phyloP scores from a whole-genome alignment of 495 filamentous ascomycete genomes.

The Oidiodendron maius region DNA sequence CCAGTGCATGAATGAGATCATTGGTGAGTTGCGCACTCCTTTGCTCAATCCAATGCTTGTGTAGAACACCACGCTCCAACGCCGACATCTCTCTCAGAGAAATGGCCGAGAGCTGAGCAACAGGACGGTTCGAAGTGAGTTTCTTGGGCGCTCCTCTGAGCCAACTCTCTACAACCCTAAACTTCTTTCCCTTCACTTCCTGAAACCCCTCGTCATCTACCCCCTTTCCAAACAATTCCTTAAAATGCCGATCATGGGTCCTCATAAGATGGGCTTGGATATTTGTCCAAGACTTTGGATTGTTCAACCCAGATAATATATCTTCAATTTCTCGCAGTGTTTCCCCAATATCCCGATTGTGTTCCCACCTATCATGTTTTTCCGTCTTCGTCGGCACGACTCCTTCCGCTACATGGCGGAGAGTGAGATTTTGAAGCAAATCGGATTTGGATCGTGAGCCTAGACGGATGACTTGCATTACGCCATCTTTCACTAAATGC shows the following conservation, averaged over 20 bases:
- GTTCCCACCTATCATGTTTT: conserved; percentile 24
- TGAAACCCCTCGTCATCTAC: conserved; percentile 19
- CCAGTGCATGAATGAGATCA: conserved; percentile 26
- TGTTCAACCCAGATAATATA: conserved; percentile 18
- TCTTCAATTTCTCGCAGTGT: conserved; percentile 17
- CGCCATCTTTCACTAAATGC: conserved; percentile 47
- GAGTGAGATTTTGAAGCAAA: conserved; percentile 38
- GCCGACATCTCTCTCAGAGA: conserved; percentile 24
- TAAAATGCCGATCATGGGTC: conserved; percentile 14
- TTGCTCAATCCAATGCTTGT: conserved; percentile 43
- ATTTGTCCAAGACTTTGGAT: conserved; percentile 18
- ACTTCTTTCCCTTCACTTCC: conserved; percentile 18
- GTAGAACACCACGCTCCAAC: conserved; percentile 25
- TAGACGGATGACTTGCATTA: conserved; percentile 62
- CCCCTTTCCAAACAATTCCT: conserved; percentile 20
- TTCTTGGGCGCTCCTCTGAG: conserved; percentile 18
- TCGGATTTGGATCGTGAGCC: conserved; percentile 62
- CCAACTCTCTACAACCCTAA: conserved; percentile 18
- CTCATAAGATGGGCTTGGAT: conserved; percentile 22
- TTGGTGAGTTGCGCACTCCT: conserved; percentile 28
- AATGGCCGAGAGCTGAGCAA: conserved; percentile 15
- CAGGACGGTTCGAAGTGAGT: conserved; percentile 13
- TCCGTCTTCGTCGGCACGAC: conserved; percentile 35
- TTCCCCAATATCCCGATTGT: conserved; percentile 27
- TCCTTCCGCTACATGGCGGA: conserved; percentile 31